Conservation (phyloP, 352 stramenopile genomes). For the Phytophthora citricola region DNA sequence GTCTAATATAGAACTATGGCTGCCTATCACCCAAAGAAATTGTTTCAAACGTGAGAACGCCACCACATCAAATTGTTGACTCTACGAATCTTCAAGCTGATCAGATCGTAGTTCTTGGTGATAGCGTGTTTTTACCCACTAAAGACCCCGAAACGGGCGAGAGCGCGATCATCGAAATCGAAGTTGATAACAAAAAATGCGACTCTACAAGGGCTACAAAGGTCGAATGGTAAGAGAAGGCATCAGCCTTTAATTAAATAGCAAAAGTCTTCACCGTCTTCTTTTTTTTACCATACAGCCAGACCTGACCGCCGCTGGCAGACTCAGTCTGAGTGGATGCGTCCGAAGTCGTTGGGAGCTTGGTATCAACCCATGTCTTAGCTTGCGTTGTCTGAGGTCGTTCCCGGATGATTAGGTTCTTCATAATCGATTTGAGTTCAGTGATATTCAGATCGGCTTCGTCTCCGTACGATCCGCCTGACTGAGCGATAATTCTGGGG, state of each 20-base stretch:
- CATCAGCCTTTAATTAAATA: neutral
- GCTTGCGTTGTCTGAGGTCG: constrained; percentile 2
- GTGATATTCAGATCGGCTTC: constrained; percentile 5
- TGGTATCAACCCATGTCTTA: constrained; percentile 1
- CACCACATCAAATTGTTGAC: constrained; percentile 1
- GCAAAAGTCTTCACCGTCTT: constrained; percentile 6
- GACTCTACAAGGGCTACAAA: neutral
- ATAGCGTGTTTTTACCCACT: constrained; percentile 5
- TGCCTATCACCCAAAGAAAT: neutral
- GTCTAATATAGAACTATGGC: constrained; percentile 8
- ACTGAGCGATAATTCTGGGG: constrained; percentile 3
- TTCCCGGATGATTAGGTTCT: constrained; percentile 7
- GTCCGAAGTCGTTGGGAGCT: constrained; percentile 1
- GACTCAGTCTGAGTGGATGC: neutral
- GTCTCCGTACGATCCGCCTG: constrained; percentile 2
- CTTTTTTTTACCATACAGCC: constrained; percentile 10
- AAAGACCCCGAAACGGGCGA: neutral
- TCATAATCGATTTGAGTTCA: constrained; percentile 21
- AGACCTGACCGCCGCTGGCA: neutral
- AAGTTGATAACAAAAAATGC: constrained; percentile 6
- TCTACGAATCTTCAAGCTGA: neutral
- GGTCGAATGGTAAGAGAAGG: neutral
- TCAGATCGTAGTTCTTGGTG: constrained; percentile 3
- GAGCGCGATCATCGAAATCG: constrained; percentile 1
- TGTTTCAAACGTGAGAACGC: constrained; percentile 7